phyloP scores from a whole-genome alignment of 2,329 filamentous ascomycete species.

The Diaporthe destruens region DNA sequence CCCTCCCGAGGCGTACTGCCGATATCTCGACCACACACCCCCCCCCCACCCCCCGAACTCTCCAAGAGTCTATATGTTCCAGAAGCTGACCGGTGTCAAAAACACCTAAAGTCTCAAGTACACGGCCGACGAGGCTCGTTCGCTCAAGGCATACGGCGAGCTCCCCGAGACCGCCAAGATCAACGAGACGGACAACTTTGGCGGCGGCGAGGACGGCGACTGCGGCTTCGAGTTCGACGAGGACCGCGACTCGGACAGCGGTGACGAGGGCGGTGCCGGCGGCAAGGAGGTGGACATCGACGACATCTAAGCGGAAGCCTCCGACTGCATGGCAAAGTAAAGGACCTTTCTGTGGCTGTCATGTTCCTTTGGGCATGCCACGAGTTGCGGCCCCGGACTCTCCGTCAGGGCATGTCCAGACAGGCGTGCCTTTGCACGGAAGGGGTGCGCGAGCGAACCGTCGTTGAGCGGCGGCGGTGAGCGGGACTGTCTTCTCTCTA shows the following conservation, averaged over 20 bases:
- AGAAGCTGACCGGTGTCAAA: background rate
- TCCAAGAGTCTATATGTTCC: too few species aligned
- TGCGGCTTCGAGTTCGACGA: constrained; percentile 99
- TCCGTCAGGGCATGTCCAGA: background rate
- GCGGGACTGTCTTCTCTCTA: constrained; percentile 74
- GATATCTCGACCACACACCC: too few species aligned
- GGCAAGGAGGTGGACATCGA: constrained; percentile 84
- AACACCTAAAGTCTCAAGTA: constrained; percentile 77
- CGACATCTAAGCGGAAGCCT: constrained; percentile 77
- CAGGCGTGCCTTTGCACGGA: background rate
- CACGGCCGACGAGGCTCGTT: constrained; percentile 93
- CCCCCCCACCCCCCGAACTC: too few species aligned
- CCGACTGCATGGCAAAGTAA: background rate
- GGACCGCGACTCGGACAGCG: constrained; percentile 76
- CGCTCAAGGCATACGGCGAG: constrained; percentile 96
- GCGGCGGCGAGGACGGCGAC: constrained; percentile 92
- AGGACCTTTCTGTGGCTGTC: background rate
- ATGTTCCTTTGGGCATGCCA: background rate
- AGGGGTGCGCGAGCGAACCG: constrained; percentile 4
- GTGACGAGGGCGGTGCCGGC: constrained; percentile 66
- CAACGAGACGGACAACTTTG: constrained; percentile 98
- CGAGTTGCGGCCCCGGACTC: background rate
- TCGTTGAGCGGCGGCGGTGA: constrained; percentile 33
- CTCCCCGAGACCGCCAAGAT: constrained; percentile 98
- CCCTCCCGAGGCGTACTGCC: too few species aligned